Evolutionary conservation across 2,329 filamentous ascomycete genomes (phyloP).

Genomic region (Polychaeton citri): DNA sequence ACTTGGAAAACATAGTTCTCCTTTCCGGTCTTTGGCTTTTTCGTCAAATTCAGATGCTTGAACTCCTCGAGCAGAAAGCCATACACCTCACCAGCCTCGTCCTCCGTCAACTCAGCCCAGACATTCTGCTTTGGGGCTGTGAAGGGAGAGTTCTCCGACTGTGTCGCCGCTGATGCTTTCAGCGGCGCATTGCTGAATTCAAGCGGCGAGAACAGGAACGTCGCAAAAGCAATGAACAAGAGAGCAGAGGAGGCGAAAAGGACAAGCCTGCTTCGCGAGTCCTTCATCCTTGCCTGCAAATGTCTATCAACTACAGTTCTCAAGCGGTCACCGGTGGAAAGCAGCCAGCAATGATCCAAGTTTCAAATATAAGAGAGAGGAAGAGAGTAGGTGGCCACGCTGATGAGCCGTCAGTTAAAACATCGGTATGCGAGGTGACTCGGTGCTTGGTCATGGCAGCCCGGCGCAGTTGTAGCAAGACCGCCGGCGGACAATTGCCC

Average conservation of each 20-base stretch:
- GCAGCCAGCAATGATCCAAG: no score
- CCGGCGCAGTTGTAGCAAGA: no score
- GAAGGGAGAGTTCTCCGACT: slow-evolving; percentile 4
- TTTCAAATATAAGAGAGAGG: no score
- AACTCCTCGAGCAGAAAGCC: slow-evolving; percentile 26
- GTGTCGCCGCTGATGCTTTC: not conserved
- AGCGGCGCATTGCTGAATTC: not conserved
- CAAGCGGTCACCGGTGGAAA: no score
- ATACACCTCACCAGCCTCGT: slow-evolving; percentile 26
- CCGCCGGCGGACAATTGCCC: no score
- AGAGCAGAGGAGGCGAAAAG: slow-evolving; percentile 6
- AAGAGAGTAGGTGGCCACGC: no score
- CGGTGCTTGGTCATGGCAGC: no score
- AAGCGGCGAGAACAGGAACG: slow-evolving; percentile 8
- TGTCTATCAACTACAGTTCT: no score
- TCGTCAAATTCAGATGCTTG: slow-evolving; percentile 13
- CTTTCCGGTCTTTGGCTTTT: slow-evolving; percentile 8
- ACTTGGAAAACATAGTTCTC: slow-evolving; percentile 17
- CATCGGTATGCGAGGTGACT: no score
- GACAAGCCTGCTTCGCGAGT: slow-evolving; percentile 5
- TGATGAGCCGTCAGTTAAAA: no score
- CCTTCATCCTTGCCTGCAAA: no score
- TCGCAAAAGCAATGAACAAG: slow-evolving; percentile 7
- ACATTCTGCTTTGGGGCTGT: slow-evolving; percentile 31
- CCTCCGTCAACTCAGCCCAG: slow-evolving; percentile 26